phyloP scores from a whole-genome alignment of 164 flowering plant genomes.

The Umbilicus rupestris region DNA sequence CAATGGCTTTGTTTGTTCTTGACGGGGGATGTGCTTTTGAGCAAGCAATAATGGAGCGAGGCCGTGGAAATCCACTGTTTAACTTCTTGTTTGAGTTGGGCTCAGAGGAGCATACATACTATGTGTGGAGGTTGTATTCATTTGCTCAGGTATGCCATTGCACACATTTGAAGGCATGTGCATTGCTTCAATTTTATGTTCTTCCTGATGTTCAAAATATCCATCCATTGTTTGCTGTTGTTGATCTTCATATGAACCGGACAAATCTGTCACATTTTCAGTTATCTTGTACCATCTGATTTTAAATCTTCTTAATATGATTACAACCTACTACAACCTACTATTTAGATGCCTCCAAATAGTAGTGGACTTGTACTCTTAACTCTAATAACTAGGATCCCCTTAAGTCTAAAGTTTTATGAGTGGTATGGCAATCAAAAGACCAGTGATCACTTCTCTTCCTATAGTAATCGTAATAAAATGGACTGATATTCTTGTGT shows the following conservation, averaged over 20 bases:
- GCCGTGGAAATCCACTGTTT: constrained; percentile 89
- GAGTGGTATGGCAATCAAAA: not conserved
- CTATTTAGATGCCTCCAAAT: not conserved
- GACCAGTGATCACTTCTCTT: not conserved
- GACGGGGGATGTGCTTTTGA: constrained; percentile 99
- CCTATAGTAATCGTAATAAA: not conserved
- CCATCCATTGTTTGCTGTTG: not conserved
- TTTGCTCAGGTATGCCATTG: constrained; percentile 90
- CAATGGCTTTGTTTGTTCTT: constrained; percentile 91
- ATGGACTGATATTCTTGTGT: not conserved
- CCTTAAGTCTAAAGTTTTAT: no score
- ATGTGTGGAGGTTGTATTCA: constrained; percentile 97
- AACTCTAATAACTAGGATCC: no score
- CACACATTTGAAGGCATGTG: not conserved
- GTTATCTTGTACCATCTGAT: no score
- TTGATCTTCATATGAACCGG: no score
- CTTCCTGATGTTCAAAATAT: not conserved
- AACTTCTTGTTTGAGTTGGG: constrained; percentile 91
- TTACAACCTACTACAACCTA: no score
- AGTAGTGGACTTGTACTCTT: not conserved
- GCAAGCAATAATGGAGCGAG: constrained; percentile 99
- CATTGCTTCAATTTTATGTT: not conserved
- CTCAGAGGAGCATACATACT: constrained; percentile 94
- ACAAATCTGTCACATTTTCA: no score
- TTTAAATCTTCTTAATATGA: no score